A percentile compares a stretch with the other conserved stretches of the same genome.
Conservation (phyloP, 768 basidiomycete species). For the Suillus tomentosus region DNA sequence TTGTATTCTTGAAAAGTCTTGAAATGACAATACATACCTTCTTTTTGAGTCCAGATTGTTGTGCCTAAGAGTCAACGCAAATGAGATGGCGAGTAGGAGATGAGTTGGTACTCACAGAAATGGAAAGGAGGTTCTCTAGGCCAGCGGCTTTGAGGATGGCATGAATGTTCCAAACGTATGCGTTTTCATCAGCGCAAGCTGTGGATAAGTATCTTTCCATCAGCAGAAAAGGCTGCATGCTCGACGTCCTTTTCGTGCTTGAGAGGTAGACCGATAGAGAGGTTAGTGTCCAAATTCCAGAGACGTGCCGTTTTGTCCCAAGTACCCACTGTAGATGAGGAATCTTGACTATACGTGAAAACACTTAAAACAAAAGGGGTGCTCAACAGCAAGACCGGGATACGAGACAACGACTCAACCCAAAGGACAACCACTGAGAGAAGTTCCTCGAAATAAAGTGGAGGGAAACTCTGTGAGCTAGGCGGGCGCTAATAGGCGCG, state of each 20-base stretch:
- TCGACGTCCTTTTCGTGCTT: background rate
- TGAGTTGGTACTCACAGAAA: background rate
- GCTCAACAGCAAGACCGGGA: no score
- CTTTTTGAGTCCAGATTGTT: background rate
- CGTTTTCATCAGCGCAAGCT: background rate
- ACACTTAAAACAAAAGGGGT: no score
- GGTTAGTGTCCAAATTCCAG: slow-evolving; percentile 14
- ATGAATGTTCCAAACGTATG: background rate
- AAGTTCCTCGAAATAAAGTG: no score
- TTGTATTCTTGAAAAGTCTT: background rate
- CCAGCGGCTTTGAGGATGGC: background rate
- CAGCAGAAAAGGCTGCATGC: background rate
- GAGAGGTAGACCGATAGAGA: slow-evolving; percentile 5
- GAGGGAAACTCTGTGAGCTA: no score
- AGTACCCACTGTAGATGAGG: no score
- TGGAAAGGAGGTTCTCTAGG: background rate
- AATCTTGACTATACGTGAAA: no score
- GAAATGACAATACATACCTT: background rate
- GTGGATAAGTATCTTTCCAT: slow-evolving; percentile 12
- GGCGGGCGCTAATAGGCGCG: no score
- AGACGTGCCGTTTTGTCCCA: slow-evolving; percentile 11
- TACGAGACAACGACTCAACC: no score
- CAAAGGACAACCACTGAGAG: no score
- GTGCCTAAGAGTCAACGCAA: background rate
- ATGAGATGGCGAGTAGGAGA: background rate